Conservation (phyloP, 106 monocot species). For the Chionographis japonica region DNA sequence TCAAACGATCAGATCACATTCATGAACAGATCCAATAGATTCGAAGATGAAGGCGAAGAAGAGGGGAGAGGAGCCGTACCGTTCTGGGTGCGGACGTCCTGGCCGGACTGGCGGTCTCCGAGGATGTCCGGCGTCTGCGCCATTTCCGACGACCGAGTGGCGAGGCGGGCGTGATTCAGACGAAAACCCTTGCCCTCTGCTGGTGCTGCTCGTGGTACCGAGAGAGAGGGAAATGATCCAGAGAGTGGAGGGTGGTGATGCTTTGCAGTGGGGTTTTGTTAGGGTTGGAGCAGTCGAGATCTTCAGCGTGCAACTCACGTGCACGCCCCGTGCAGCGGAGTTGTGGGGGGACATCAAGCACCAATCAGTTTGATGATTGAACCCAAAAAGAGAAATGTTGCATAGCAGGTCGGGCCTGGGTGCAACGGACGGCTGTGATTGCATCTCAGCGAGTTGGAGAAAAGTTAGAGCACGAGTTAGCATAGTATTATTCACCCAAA, state of each 20-base stretch:
- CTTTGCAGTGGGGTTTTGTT: not conserved
- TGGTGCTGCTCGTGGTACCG: not conserved
- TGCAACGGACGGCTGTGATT: too few relatives aligned
- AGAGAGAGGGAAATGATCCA: not conserved
- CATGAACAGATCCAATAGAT: not conserved
- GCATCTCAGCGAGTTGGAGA: too few relatives aligned
- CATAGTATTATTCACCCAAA: too few relatives aligned
- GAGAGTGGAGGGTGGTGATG: not conserved
- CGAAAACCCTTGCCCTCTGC: conserved; percentile 21
- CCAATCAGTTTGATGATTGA: too few relatives aligned
- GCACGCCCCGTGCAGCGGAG: too few relatives aligned
- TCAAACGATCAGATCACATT: not conserved
- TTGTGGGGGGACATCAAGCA: too few relatives aligned
- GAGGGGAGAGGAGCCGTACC: conserved; percentile 24
- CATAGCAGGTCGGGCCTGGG: too few relatives aligned
- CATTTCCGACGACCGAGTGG: conserved; percentile 26
- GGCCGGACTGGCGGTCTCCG: conserved; percentile 94
- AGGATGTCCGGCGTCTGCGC: conserved; percentile 75
- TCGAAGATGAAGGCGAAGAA: not conserved
- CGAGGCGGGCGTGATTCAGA: not conserved
- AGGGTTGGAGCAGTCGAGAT: too few relatives aligned
- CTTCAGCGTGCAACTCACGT: too few relatives aligned
- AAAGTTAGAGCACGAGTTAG: too few relatives aligned
- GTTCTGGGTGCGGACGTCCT: conserved; percentile 95
- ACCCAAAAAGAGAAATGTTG: too few relatives aligned